phyloP scores from a whole-genome alignment of 441 rosid species.

The Populus hybrid region DNA sequence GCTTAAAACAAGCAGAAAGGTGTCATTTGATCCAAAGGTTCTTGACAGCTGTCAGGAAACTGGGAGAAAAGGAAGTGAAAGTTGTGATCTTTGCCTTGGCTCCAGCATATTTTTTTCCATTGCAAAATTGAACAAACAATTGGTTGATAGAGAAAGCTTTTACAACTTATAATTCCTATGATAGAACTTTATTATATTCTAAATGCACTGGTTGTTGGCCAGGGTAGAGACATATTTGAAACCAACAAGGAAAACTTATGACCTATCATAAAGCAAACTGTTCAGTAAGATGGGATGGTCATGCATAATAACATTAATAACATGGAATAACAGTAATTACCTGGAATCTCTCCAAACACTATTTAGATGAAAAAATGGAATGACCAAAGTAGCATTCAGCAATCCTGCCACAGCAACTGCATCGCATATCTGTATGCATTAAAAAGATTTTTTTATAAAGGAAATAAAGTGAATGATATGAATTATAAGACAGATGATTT shows the following conservation, averaged over 20 bases:
- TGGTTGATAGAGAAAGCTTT: background rate
- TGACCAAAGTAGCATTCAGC: constrained; percentile 88
- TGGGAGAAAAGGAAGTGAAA: background rate
- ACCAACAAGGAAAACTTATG: background rate
- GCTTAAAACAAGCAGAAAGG: background rate
- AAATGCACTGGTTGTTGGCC: background rate
- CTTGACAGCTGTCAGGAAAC: background rate
- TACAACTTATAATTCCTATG: background rate
- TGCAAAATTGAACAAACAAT: background rate
- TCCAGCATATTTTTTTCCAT: background rate
- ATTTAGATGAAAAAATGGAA: constrained; percentile 87
- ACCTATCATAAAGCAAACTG: background rate
- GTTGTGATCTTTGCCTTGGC: background rate
- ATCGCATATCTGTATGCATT: constrained; percentile 73
- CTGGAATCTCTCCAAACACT: constrained; percentile 99
- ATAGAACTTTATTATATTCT: background rate
- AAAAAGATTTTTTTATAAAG: background rate
- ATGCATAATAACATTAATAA: background rate
- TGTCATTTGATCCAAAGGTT: background rate
- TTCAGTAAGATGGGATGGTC: background rate
- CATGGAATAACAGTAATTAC: constrained; percentile 36
- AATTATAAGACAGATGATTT: no score
- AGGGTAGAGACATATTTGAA: background rate
- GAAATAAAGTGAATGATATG: background rate
- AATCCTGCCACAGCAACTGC: constrained; percentile 95